Conservation (phyloP, 164 flowering plant genomes). For the Vitis riparia region DNA sequence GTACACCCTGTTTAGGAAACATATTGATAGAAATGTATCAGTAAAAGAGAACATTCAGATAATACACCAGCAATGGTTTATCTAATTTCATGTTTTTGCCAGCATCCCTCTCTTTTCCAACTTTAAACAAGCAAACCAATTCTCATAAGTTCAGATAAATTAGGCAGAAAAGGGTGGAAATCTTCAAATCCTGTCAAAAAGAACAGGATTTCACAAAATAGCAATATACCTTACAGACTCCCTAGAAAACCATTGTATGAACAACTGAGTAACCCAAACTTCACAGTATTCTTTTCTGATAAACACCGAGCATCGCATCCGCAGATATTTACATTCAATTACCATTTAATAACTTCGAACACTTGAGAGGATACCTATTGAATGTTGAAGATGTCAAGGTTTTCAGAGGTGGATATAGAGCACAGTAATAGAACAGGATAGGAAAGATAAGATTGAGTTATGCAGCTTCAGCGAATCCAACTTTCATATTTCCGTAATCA, state of each 20-base stretch:
- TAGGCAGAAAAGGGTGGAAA: neutral
- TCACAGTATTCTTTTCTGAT: neutral
- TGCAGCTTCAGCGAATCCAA: constrained; percentile 45
- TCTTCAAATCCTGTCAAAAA: neutral
- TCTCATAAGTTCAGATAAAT: too few species aligned
- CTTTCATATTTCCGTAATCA: constrained; percentile 37
- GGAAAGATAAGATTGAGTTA: neutral
- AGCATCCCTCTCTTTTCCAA: neutral
- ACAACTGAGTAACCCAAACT: neutral
- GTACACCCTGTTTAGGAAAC: too few species aligned
- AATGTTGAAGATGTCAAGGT: neutral
- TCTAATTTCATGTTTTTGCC: neutral
- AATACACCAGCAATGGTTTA: neutral
- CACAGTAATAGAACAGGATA: neutral
- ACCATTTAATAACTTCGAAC: neutral
- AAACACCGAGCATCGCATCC: neutral
- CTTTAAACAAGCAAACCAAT: neutral
- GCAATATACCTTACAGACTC: neutral
- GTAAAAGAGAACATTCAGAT: neutral
- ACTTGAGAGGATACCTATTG: neutral
- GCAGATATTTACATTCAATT: neutral
- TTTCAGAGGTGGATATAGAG: neutral
- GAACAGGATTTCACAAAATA: neutral
- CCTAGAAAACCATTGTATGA: neutral
- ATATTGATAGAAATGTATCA: too few species aligned